phyloP scores from a whole-genome alignment of 441 rosid species.

The Hypseocharis bilobata region DNA sequence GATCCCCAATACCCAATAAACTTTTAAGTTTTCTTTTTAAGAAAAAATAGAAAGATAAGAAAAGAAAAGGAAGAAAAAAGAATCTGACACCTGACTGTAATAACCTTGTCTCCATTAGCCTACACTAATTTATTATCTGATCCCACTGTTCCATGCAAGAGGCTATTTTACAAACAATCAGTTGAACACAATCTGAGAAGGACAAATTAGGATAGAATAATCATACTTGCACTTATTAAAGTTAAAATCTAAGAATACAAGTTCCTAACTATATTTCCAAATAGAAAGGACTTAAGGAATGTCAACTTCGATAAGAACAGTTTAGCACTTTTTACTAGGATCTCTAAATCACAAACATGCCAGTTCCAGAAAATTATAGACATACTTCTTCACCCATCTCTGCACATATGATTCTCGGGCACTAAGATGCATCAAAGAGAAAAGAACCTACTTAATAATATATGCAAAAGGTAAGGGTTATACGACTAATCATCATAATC shows the following conservation, averaged over 20 bases:
- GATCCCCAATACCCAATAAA: neutral
- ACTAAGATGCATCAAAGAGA: no score
- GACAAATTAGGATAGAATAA: neutral
- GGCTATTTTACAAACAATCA: neutral
- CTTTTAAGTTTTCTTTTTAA: no score
- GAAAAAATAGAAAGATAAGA: no score
- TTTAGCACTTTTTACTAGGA: neutral
- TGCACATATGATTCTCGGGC: no score
- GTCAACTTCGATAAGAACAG: neutral
- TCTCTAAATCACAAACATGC: neutral
- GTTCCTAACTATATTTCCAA: neutral
- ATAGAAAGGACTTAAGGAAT: neutral
- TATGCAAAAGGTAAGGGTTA: neutral
- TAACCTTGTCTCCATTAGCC: neutral
- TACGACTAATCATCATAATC: no score
- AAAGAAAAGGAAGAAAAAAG: no score
- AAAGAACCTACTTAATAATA: no score
- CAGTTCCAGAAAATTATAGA: no score
- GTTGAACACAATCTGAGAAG: neutral
- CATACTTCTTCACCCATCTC: no score
- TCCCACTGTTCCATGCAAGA: no score
- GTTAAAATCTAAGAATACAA: neutral
- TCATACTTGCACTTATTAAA: neutral
- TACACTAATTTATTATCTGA: neutral
- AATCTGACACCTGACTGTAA: neutral